These are phyloP conservation scores for Halophytophthora batemanensis DNA, from an alignment of 352 stramenopile species.

Conservation along the genomic window DNA sequence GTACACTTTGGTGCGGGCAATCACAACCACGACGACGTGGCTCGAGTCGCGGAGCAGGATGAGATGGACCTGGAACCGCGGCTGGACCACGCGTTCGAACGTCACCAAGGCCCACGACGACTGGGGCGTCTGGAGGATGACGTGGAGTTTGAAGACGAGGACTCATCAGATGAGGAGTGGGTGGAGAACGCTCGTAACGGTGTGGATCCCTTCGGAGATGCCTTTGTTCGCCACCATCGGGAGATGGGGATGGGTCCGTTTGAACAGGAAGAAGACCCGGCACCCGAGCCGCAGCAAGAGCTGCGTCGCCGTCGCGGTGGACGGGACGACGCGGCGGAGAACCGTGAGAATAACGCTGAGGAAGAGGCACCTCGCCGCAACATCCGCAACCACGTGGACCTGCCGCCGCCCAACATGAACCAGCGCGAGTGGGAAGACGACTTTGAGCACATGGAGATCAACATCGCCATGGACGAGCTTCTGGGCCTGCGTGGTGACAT, in stretches of 20 bases:
- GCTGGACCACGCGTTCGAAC: slow-evolving; percentile 30
- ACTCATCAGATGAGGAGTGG: slow-evolving; percentile 55
- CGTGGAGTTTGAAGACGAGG: slow-evolving; percentile 33
- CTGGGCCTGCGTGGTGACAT: slow-evolving; percentile 95
- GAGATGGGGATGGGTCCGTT: slow-evolving; percentile 23
- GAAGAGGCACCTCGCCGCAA: slow-evolving; percentile 18
- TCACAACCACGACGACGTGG: slow-evolving; percentile 9
- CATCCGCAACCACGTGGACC: slow-evolving; percentile 34
- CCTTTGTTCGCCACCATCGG: slow-evolving; percentile 37
- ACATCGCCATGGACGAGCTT: slow-evolving; percentile 96
- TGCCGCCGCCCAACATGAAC: slow-evolving; percentile 44
- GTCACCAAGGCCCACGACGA: slow-evolving; percentile 28
- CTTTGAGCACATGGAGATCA: slow-evolving; percentile 92
- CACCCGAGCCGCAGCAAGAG: slow-evolving; percentile 28
- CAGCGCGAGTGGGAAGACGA: slow-evolving; percentile 81
- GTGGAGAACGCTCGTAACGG: slow-evolving; percentile 15
- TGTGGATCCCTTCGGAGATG: slow-evolving; percentile 37
- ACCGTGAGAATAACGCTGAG: slow-evolving; percentile 14
- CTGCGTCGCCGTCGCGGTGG: slow-evolving; percentile 37
- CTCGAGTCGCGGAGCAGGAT: slow-evolving; percentile 15
- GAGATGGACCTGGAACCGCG: slow-evolving; percentile 28
- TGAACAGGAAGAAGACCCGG: slow-evolving; percentile 17
- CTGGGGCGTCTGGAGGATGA: slow-evolving; percentile 41
- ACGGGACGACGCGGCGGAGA: slow-evolving; percentile 17
- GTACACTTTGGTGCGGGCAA: slow-evolving; percentile 14